A percentile compares a stretch with the other conserved stretches of the same genome.
Evolutionary conservation across 2,329 filamentous ascomycete species (phyloP).

Genomic region (Aureobasidium subglaciale): DNA sequence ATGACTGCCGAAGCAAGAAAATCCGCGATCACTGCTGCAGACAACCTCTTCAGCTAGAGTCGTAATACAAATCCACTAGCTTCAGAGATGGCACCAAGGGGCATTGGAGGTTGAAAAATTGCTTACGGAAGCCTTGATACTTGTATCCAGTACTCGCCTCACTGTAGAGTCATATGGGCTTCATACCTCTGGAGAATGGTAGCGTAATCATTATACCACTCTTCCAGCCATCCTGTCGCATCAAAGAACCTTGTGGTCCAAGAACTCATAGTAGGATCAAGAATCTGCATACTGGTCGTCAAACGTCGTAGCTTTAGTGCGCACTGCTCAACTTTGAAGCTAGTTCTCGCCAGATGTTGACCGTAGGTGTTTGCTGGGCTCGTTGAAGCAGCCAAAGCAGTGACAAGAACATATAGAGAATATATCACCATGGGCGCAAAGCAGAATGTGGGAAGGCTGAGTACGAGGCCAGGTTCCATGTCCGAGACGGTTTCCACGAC

Average conservation of each 20-base stretch:
- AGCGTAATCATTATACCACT: slow-evolving; percentile 2
- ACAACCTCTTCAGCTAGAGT: no score
- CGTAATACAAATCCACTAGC: no score
- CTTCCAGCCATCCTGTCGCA: slow-evolving; percentile 1
- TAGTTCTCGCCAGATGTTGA: background rate
- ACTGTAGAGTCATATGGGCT: no score
- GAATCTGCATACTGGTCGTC: background rate
- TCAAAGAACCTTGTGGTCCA: background rate
- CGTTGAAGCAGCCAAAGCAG: background rate
- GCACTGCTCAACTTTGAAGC: background rate
- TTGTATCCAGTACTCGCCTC: no score
- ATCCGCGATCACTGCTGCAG: no score
- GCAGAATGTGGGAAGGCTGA: background rate
- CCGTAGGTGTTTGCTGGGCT: background rate
- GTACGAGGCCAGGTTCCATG: background rate
- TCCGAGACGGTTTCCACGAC: background rate
- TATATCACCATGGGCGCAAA: background rate
- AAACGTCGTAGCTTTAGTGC: background rate
- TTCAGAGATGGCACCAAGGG: no score
- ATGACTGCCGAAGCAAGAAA: no score
- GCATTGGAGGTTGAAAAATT: no score
- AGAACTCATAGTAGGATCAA: slow-evolving; percentile 6
- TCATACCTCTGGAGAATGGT: background rate
- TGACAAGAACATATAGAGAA: background rate
- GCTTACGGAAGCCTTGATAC: no score